These are phyloP conservation scores for Ceratocystis cubensis DNA, from an alignment of 2,329 filamentous ascomycete genomes.

Conservation along the genomic window DNA sequence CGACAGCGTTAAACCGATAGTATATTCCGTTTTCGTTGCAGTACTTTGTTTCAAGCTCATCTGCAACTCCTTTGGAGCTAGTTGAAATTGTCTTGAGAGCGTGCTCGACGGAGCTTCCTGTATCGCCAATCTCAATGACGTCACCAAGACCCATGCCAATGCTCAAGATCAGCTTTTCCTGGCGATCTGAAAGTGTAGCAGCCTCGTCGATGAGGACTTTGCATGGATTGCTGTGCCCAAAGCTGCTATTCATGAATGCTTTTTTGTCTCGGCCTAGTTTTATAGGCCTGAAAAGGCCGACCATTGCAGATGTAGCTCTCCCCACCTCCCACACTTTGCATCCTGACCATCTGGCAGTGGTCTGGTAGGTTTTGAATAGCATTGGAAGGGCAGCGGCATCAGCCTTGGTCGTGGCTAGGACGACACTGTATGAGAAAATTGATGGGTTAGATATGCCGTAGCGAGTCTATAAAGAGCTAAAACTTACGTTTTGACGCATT, in stretches of 20 bases:
- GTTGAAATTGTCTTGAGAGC: background rate
- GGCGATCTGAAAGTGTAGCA: constrained; percentile 20
- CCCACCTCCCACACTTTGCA: constrained; percentile 27
- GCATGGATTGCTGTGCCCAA: constrained; percentile 26
- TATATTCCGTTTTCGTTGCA: constrained; percentile 23
- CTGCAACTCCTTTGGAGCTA: background rate
- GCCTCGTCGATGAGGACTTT: constrained; percentile 27
- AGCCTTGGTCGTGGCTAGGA: background rate
- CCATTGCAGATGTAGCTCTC: constrained; percentile 26
- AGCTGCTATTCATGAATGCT: constrained; percentile 24
- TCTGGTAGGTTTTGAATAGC: constrained; percentile 26
- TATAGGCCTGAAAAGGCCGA: constrained; percentile 27
- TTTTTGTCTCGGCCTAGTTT: constrained; percentile 24
- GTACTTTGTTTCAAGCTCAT: constrained; percentile 14
- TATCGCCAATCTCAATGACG: constrained; percentile 22
- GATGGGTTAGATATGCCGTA: background rate
- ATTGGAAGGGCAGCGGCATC: constrained; percentile 21
- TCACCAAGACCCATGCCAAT: constrained; percentile 26
- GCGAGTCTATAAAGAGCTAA: too few species aligned
- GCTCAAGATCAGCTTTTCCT: constrained; percentile 23
- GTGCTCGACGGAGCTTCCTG: background rate
- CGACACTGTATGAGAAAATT: background rate
- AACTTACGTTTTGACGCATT: background rate
- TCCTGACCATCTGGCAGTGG: constrained; percentile 19
- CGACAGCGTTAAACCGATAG: constrained; percentile 25